Evolutionary conservation across 2,329 filamentous ascomycete species (phyloP).

Genomic region (Amauroascus niger): DNA sequence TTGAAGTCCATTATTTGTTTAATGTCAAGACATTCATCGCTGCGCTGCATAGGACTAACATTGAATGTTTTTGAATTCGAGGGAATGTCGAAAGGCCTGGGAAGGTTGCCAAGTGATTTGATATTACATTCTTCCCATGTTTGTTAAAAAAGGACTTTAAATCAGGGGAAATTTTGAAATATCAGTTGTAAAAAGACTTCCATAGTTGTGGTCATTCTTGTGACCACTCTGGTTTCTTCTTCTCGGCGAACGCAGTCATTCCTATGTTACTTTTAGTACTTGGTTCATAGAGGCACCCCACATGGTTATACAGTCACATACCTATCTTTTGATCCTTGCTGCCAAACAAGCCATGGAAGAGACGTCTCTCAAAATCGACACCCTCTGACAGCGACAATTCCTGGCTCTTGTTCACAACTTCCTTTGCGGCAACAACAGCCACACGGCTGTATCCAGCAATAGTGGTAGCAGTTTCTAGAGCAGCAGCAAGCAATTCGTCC

Average conservation of each 20-base stretch:
- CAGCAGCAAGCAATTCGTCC: slow-evolving; percentile 71
- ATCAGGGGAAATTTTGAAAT: neutral
- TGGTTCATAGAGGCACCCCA: neutral
- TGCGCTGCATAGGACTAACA: neutral
- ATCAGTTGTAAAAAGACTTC: neutral
- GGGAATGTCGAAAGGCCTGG: neutral
- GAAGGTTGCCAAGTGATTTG: neutral
- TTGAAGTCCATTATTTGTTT: too few relatives aligned
- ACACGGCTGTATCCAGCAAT: slow-evolving; percentile 81
- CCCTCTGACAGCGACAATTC: slow-evolving; percentile 79
- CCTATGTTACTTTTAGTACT: slow-evolving; percentile 29
- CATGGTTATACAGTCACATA: slow-evolving; percentile 27
- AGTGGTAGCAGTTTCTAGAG: slow-evolving; percentile 72
- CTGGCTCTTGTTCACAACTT: slow-evolving; percentile 99
- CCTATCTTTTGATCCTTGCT: slow-evolving; percentile 96
- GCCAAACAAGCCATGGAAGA: slow-evolving; percentile 90
- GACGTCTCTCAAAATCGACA: slow-evolving; percentile 83
- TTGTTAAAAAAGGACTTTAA: neutral
- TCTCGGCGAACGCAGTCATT: slow-evolving; percentile 90
- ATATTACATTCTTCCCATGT: neutral
- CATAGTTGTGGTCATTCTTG: slow-evolving; percentile 49
- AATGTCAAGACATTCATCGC: neutral
- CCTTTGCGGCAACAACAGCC: slow-evolving; percentile 83
- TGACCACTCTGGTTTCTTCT: slow-evolving; percentile 85
- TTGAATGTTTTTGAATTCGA: neutral